Base-by-base conservation (phyloP, 139 green algal genomes). In the Ettlia oleoabundans region DNA sequence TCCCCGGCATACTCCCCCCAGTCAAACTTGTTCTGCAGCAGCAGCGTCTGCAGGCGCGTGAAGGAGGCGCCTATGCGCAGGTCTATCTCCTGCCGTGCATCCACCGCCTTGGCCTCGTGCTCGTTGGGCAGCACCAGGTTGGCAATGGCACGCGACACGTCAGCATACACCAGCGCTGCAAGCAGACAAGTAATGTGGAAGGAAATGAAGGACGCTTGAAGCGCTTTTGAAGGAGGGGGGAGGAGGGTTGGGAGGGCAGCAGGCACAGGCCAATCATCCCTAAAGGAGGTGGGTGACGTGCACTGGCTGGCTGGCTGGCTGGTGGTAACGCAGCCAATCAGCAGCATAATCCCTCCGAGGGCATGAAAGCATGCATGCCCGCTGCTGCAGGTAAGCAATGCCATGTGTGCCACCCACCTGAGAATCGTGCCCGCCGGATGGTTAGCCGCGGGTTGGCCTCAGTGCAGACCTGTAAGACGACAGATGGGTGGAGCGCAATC, bases 51-150 rank as follows among this genome's bases (percentile, higher is more conserved):
- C 70, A 99, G 96, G 30, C 97, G 91, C 2, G 97, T 99, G 89
- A 99, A 99, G 68, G 93, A 91, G 13, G 97, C 92, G 4, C 97
- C 97, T 4, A 98, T 93, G 32, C 96, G 90, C 74, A 99, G 88
- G 89, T 99, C 97, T 21, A 99, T 97, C 88, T 99, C 96, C 73
- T 96, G 93, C 32, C 94, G 80, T 4, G 93, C 95, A 75, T 99
- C 97, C 71, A 99, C 97, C 33, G 96, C 95, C 33, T 89, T 84
- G 5, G 96, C 65, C 21, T 98, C 95, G 53, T 84, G 72, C 61
- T 89, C 82, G 83, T 99, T 96, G 37, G 95, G 94, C 28, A 81
- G 35, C 9, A 84, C 85, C 61, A 98, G 84, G 67, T 87, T 88
- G 52, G 82, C 70, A 6, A 96, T 35, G 3, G 92, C 89, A n/a